Evolutionary conservation across 148 eudicot genomes (phyloP).

Genomic region (Mesembryanthemum crystallinum): DNA sequence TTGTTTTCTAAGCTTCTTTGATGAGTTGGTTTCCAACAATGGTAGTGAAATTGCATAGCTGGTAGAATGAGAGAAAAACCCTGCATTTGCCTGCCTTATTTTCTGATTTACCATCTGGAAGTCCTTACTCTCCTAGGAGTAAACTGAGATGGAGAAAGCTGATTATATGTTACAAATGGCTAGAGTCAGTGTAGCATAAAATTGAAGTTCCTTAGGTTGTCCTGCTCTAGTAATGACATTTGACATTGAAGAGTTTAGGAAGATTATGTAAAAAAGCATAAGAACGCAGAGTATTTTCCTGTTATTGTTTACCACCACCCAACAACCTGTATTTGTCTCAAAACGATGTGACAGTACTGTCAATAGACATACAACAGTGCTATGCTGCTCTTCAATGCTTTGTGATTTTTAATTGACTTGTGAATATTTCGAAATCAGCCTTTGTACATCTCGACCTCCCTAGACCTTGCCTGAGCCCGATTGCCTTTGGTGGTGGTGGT

Average conservation of each 20-base stretch:
- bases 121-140: neutral
- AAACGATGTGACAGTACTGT: too few species aligned
- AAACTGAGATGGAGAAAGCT: too few species aligned
- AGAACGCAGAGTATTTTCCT: constrained; percentile 2
- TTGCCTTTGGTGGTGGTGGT: too few species aligned
- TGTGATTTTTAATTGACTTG: too few species aligned
- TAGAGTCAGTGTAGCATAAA: neutral
- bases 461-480: too few species aligned
- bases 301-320: neutral
- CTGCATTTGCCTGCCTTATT: neutral
- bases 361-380: too few species aligned
- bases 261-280: neutral
- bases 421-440: too few species aligned
- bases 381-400: too few species aligned
- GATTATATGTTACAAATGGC: neutral
- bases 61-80: neutral
- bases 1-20: neutral
- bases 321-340: too few species aligned
- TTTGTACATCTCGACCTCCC: too few species aligned
- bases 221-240: neutral
- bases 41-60: neutral
- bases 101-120: neutral
- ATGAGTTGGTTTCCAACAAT: neutral
- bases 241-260: constrained; percentile 5
- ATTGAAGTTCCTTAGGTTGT: neutral